A percentile compares a stretch with the other conserved stretches of the same genome.
These are phyloP conservation scores for Guyanaporus albipodus DNA, from an alignment of 768 basidiomycete species.

Conservation along the genomic window DNA sequence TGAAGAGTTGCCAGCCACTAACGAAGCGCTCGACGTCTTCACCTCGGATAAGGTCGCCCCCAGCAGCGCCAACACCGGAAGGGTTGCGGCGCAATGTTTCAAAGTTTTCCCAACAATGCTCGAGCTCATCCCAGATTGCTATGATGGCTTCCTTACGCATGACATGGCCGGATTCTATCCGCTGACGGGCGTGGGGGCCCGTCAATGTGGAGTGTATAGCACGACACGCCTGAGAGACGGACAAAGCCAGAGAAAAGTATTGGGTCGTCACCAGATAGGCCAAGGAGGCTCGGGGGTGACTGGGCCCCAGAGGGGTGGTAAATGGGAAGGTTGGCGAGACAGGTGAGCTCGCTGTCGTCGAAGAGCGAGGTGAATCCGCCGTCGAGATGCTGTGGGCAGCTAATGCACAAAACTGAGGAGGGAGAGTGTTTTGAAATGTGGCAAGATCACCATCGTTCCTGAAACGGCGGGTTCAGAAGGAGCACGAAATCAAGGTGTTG, in stretches of 20 bases:
- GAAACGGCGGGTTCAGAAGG: constrained; percentile 5
- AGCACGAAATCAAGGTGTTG: background rate
- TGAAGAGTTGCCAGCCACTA: constrained; percentile 87
- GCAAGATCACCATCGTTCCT: constrained; percentile 76
- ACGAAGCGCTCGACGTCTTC: constrained; percentile 67
- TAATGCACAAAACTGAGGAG: constrained; percentile 35
- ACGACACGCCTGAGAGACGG: constrained; percentile 73
- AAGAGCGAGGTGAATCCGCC: constrained; percentile 31
- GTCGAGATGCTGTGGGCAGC: constrained; percentile 31
- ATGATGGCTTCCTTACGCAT: constrained; percentile 64
- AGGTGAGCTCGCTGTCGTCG: constrained; percentile 26
- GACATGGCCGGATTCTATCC: constrained; percentile 44
- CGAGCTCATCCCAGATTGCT: constrained; percentile 82
- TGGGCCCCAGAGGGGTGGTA: constrained; percentile 19
- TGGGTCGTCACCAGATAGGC: constrained; percentile 53
- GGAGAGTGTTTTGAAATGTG: constrained; percentile 63
- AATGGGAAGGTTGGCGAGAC: constrained; percentile 23
- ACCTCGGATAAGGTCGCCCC: constrained; percentile 33
- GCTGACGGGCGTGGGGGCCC: constrained; percentile 66
- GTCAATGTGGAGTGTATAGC: constrained; percentile 76
- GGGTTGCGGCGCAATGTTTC: constrained; percentile 53
- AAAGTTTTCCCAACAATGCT: constrained; percentile 81
- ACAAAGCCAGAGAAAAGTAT: constrained; percentile 66
- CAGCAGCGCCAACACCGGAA: constrained; percentile 39
- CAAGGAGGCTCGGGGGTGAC: constrained; percentile 35